Evolutionary conservation across 2,329 filamentous ascomycete species (phyloP).

Genomic region (Zalaria obscura): DNA sequence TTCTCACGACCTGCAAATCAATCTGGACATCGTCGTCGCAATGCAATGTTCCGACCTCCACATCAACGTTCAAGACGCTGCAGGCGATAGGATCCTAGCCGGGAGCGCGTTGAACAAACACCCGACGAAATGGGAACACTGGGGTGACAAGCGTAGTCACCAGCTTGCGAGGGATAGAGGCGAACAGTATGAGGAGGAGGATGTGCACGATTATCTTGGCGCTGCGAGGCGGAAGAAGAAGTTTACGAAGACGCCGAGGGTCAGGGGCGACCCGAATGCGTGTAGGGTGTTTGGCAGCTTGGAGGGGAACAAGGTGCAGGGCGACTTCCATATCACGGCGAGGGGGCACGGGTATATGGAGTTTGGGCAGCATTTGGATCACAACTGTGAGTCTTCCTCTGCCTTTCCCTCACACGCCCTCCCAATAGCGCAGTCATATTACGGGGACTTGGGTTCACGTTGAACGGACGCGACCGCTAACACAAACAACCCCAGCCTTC

Average conservation of each 20-base stretch:
- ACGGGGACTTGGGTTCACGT: neutral
- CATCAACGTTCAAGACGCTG: constrained; percentile 91
- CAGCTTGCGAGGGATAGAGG: constrained; percentile 40
- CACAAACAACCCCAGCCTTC: constrained; percentile 46
- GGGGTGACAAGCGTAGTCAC: constrained; percentile 54
- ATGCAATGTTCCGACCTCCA: constrained; percentile 87
- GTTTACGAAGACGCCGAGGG: constrained; percentile 58
- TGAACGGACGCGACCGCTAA: neutral
- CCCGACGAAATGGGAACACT: constrained; percentile 66
- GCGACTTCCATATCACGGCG: constrained; percentile 95
- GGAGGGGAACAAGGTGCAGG: constrained; percentile 91
- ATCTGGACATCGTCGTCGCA: constrained; percentile 79
- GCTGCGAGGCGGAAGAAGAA: constrained; percentile 52
- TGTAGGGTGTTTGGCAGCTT: constrained; percentile 84
- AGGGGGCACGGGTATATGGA: constrained; percentile 89
- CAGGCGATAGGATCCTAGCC: constrained; percentile 82
- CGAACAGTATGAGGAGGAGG: constrained; percentile 53
- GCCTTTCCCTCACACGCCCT: neutral
- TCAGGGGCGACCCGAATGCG: constrained; percentile 32
- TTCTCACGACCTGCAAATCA: constrained; percentile 78
- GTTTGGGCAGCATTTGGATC: constrained; percentile 66
- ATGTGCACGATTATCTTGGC: constrained; percentile 81
- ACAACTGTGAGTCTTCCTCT: constrained; percentile 45
- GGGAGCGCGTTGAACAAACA: constrained; percentile 60
- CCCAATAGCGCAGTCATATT: neutral